phyloP scores from a whole-genome alignment of 208 protist genomes.

The Trypanosoma scelopori region DNA sequence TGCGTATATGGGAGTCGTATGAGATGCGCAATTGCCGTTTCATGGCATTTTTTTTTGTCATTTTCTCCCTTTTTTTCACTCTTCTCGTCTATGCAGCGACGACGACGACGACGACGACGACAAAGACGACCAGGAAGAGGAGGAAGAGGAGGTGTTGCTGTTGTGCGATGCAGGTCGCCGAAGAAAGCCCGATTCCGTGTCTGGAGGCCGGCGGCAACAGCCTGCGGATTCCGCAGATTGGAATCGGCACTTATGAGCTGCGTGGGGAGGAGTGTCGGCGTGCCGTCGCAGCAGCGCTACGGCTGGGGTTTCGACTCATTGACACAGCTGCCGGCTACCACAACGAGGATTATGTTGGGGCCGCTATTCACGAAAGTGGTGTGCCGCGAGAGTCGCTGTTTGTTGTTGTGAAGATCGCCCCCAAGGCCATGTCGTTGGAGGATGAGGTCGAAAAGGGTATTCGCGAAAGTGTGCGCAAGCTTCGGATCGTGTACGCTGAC shows the following conservation, averaged over 20 bases:
- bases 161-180: not conserved
- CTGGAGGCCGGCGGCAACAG: not conserved
- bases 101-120: no score
- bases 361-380: constrained; percentile 59
- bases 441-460: constrained; percentile 40
- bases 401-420: constrained; percentile 76
- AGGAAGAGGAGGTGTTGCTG: not conserved
- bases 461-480: constrained; percentile 49
- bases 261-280: constrained; percentile 51
- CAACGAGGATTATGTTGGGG: constrained; percentile 75
- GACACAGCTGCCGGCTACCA: constrained; percentile 82
- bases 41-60: no score
- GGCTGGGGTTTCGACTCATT: constrained; percentile 74
- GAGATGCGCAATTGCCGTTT: no score
- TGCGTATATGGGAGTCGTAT: no score
- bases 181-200: constrained; percentile 11
- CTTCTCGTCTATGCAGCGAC: no score
- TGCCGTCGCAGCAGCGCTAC: constrained; percentile 52
- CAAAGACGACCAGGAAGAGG: no score
- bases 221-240: constrained; percentile 51
- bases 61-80: no score
- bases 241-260: constrained; percentile 84
- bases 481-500: constrained; percentile 75
- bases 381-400: constrained; percentile 61
- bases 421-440: constrained; percentile 55